These are phyloP conservation scores for Diplodia intermedia DNA, from an alignment of 2,329 filamentous ascomycete genomes.

Conservation along the genomic window DNA sequence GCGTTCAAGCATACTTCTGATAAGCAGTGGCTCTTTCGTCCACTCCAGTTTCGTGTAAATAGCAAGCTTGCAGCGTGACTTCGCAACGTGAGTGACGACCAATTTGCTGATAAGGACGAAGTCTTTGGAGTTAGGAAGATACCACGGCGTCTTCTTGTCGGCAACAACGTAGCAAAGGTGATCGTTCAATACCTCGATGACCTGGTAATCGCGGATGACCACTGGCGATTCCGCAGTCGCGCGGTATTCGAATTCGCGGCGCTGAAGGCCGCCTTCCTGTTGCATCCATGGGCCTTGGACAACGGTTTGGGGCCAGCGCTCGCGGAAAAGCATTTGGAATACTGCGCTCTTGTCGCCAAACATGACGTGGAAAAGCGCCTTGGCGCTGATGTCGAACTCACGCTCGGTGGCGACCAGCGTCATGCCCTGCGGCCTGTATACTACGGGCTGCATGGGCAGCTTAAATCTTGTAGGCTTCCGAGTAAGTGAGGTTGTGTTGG, in stretches of 20 bases:
- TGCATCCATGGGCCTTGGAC: conserved; percentile 85
- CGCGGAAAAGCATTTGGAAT: conserved; percentile 89
- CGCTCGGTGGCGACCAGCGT: conserved; percentile 76
- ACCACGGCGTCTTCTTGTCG: conserved; percentile 74
- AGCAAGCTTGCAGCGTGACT: conserved; percentile 89
- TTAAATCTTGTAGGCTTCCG: conserved; percentile 73
- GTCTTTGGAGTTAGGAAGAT: conserved; percentile 78
- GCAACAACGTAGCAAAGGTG: conserved; percentile 71
- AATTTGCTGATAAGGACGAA: conserved; percentile 89
- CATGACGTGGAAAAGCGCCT: conserved; percentile 92
- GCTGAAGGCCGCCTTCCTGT: conserved; percentile 68
- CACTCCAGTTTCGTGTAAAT: conserved; percentile 90
- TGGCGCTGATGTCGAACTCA: conserved; percentile 88
- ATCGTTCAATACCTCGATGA: conserved; percentile 71
- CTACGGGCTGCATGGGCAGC: conserved; percentile 78
- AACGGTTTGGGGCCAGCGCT: conserved; percentile 62
- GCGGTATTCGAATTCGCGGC: conserved; percentile 80
- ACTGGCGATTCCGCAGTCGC: conserved; percentile 60
- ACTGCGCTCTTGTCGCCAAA: conserved; percentile 97
- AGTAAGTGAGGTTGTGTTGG: conserved; percentile 49
- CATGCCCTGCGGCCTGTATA: conserved; percentile 85
- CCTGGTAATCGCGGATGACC: conserved; percentile 79
- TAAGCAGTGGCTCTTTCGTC: conserved; percentile 62
- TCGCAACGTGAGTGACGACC: conserved; percentile 90
- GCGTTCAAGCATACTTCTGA: conserved; percentile 53